Conservation (phyloP, 768 basidiomycete genomes). For the Amanita thiersii region DNA sequence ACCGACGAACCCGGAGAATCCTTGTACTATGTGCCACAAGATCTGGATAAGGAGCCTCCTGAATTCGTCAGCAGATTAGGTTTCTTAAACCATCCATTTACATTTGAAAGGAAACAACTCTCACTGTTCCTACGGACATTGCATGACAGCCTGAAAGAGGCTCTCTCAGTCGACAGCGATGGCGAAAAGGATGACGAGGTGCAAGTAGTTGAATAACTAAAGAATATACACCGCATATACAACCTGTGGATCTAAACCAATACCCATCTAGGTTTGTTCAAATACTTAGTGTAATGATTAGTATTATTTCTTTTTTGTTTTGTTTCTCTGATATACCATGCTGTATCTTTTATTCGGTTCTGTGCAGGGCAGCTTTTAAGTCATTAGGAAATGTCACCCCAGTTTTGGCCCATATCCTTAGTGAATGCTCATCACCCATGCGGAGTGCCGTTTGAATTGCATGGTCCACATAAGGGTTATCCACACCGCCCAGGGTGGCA, state of each 20-base stretch:
- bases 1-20: conserved; percentile 29
- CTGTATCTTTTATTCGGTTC: neutral
- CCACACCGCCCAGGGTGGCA: conserved; percentile 62
- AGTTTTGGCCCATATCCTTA: conserved; percentile 50
- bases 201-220: conserved; percentile 14
- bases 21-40: conserved; percentile 54
- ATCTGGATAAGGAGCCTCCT: conserved; percentile 52
- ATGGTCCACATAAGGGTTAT: conserved; percentile 51
- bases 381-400: conserved; percentile 23
- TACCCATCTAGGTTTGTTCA: conserved; percentile 7
- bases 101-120: conserved; percentile 61
- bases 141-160: conserved; percentile 38
- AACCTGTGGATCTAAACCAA: conserved; percentile 12
- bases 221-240: conserved; percentile 10
- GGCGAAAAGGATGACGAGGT: conserved; percentile 20
- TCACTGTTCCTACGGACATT: conserved; percentile 60
- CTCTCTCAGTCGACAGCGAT: conserved; percentile 19
- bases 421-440: conserved; percentile 32
- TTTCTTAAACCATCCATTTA: conserved; percentile 58
- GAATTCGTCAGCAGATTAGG: conserved; percentile 52
- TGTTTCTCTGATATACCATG: neutral
- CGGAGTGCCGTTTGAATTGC: conserved; percentile 28
- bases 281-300: neutral
- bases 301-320: neutral
- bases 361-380: conserved; percentile 5